These are phyloP conservation scores for Dispira parvispora DNA, from an alignment of 192 early-diverging fungal genomes.

Conservation along the genomic window DNA sequence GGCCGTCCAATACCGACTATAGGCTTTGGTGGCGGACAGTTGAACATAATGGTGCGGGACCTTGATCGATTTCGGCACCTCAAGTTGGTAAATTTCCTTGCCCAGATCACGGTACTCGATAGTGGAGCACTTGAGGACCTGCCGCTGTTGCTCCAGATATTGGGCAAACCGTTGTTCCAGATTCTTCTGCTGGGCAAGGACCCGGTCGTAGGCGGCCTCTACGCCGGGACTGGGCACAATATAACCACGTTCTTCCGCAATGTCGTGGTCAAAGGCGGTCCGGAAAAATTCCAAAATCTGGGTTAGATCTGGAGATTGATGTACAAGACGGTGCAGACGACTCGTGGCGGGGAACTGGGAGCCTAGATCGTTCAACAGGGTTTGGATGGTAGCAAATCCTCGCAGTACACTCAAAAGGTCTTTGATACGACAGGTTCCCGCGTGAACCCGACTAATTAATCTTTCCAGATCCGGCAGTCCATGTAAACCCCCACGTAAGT, in stretches of 20 bases:
- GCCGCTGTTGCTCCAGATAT: constrained; percentile 47
- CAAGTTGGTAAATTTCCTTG: constrained; percentile 92
- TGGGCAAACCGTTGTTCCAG: constrained; percentile 49
- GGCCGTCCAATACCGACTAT: constrained; percentile 72
- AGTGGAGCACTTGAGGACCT: constrained; percentile 42
- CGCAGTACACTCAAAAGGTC: constrained; percentile 61
- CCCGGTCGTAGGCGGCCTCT: constrained; percentile 66
- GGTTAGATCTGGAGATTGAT: constrained; percentile 33
- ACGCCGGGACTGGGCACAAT: constrained; percentile 52
- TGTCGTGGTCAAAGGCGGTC: constrained; percentile 52
- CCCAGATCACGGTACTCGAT: constrained; percentile 78
- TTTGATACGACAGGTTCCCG: constrained; percentile 63
- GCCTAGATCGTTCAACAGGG: constrained; percentile 22
- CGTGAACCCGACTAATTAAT: constrained; percentile 76
- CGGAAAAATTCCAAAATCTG: constrained; percentile 51
- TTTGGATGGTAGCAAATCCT: constrained; percentile 31
- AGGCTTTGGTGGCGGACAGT: constrained; percentile 61
- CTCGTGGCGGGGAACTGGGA: constrained; percentile 21
- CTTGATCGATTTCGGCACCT: constrained; percentile 55
- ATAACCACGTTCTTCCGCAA: constrained; percentile 37
- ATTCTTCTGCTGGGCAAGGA: constrained; percentile 30
- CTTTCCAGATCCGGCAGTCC: constrained; percentile 79
- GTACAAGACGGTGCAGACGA: constrained; percentile 30
- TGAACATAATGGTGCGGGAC: constrained; percentile 63
- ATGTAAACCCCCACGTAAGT: constrained; percentile 24